Evolutionary conservation across 1,284 basidiomycete species (phyloP).

Genomic region (Fomitopsis schrenkii): DNA sequence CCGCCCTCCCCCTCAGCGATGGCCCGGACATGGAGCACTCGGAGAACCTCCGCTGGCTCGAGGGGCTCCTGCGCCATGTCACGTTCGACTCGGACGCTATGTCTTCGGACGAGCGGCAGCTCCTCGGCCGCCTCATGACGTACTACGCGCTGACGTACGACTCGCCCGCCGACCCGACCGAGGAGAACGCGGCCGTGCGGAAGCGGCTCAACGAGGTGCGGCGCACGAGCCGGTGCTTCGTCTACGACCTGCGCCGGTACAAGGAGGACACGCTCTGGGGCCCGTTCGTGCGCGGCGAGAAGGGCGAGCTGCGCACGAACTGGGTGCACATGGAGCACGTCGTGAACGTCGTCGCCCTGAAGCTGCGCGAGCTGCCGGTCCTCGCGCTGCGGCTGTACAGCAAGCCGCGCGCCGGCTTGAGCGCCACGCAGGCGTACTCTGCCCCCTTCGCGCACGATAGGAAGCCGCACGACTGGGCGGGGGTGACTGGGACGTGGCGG

Average conservation of each 20-base stretch:
- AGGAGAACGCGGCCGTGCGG: slow-evolving; percentile 15
- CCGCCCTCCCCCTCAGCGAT: slow-evolving; percentile 28
- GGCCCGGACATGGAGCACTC: slow-evolving; percentile 15
- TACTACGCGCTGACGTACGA: slow-evolving; percentile 40
- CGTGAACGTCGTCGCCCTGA: slow-evolving; percentile 53
- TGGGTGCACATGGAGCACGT: slow-evolving; percentile 61
- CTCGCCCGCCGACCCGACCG: slow-evolving; percentile 4
- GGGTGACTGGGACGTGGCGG: slow-evolving; percentile 65
- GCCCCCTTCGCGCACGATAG: slow-evolving; percentile 36
- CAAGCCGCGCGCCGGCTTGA: slow-evolving; percentile 45
- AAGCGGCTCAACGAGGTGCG: slow-evolving; percentile 33
- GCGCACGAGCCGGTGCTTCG: slow-evolving; percentile 45
- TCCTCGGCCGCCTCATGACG: slow-evolving; percentile 31
- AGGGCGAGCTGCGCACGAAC: slow-evolving; percentile 34
- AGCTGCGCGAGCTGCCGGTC: slow-evolving; percentile 46
- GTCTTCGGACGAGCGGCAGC: slow-evolving; percentile 11
- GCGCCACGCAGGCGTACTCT: slow-evolving; percentile 48
- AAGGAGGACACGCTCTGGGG: slow-evolving; percentile 46
- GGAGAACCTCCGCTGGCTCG: slow-evolving; percentile 18
- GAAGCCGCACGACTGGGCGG: slow-evolving; percentile 56
- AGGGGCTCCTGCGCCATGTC: slow-evolving; percentile 11
- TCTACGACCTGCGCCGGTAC: slow-evolving; percentile 65
- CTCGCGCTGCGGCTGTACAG: slow-evolving; percentile 30
- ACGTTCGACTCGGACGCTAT: slow-evolving; percentile 6
- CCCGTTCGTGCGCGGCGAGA: slow-evolving; percentile 38